Base-by-base conservation (phyloP, 306 rosid genomes). In the Sphenostylis stenocarpa region DNA sequence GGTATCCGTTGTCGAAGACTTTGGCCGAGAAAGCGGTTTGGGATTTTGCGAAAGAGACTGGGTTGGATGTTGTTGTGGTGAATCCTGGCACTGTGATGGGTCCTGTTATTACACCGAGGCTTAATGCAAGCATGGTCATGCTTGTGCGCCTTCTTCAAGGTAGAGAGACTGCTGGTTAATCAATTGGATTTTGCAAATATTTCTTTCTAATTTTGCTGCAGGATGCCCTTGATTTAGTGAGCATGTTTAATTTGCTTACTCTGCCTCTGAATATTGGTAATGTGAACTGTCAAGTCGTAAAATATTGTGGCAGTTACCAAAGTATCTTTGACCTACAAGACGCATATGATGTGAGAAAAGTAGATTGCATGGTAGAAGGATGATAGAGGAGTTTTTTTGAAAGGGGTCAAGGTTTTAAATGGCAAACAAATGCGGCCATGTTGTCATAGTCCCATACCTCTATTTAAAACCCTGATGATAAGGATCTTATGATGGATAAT, bases 81-180 rank as follows among this genome's bases (percentile, higher is more conserved):
- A 94, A 94, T 80, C 97, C 97, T 1, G 98, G 97, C 56, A 90
- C 96, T 12, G 98, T 92, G 23, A 86, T 92, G 96, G 97, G 98
- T 23, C 85, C 91, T 45, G 82, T 89, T 56, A 83, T 94, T 76
- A 39, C 98, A 1, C 95, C 98, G 2, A 81, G 91, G 78, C 80
- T 92, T 72, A 94, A 92, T 79, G 92, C 87, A 1, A 94, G 97
- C 87, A 94, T 94, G 98, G 5, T 86, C 67, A 86, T 92, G 93
- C 87, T 94, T 41, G 5, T 94, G 0, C 84, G 94, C 72, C 84
- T 94, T 81, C 90, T 94, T 24, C 80, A 94, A 89, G 98, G 98
- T 90, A 84, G 29, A 84, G 29, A 31, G 15, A 45, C 49, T 6
- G 47, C 26, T 55, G 15, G 17, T 3, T 28, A 20, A 49, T 60